Base-by-base conservation (phyloP, 139 green algal genomes). In the Cymbomonas tetramitiformis region DNA sequence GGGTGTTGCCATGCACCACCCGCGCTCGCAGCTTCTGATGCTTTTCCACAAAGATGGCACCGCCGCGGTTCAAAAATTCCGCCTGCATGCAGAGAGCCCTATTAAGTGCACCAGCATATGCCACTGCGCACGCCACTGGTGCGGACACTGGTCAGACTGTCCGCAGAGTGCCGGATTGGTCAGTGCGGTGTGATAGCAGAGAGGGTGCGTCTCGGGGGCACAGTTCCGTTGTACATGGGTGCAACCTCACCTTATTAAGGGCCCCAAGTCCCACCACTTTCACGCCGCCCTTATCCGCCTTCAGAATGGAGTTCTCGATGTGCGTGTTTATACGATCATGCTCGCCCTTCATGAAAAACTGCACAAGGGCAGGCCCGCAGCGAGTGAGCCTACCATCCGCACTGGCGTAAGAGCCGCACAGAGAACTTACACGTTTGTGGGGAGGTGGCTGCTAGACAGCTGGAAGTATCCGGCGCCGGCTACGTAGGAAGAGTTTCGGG, bases 1-100 rank as follows among this genome's bases (percentile, higher is more conserved):
- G 59, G n/a, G 69, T 77, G 54, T 77, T 77, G 54, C 69, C 69
- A 44, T 77, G 69, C 38, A 72, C 69, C 25, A 77, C 53, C 12
- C 66, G 49, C 31, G 70, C 30, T 18, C 51, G 44, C 52, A 71
- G 34, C 31, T 64, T 21, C 47, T 66, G 38, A 51, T 67, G 49
- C 15, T 67, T 63, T 9, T 77, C 43, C 25, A 70, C 33, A 38
- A 74, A 71, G 10, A 64, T 10, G 30, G 51, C 41, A 0, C 69
- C 69, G 12, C 69, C 69, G 26, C 60, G 54, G 43, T 77, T 77
- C 24, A 77, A 48, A 3, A 41, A 31, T 49, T 77, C 69, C 36
- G 67, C 71, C n/a, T n/a, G n/a, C n/a, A n/a, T n/a, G n/a, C n/a
- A n/a, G n/a, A n/a, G n/a, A n/a, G n/a, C n/a, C n/a, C n/a, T n/a